These are phyloP conservation scores for Biscutella auriculata DNA, from an alignment of 441 rosid genomes.

Conservation along the genomic window DNA sequence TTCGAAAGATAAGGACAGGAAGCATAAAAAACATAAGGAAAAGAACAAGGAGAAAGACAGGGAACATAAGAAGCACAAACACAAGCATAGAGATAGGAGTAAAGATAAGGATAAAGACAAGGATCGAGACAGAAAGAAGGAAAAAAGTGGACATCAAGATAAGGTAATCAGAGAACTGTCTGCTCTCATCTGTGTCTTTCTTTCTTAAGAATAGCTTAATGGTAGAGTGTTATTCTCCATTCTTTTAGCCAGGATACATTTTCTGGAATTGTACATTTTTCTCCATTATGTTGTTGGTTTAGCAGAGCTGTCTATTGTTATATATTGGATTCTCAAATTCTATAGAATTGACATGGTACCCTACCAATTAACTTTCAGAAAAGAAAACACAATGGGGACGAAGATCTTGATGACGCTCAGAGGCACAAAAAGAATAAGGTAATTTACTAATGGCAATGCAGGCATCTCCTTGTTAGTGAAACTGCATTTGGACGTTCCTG, in stretches of 20 bases:
- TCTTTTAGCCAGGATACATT: background rate
- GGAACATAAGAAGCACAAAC: conserved; percentile 85
- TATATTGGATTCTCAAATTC: background rate
- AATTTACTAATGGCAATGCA: conserved; percentile 13
- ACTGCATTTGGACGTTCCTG: background rate
- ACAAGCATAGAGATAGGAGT: conserved; percentile 53
- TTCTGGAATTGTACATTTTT: background rate
- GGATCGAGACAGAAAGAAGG: conserved; percentile 46
- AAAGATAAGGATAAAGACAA: conserved; percentile 63
- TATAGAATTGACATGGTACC: background rate
- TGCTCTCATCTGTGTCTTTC: conserved; percentile 12
- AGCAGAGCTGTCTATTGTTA: background rate
- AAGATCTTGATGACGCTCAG: conserved; percentile 55
- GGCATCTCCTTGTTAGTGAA: background rate
- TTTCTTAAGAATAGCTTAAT: background rate
- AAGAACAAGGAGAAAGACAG: conserved; percentile 58
- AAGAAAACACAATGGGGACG: conserved; percentile 74
- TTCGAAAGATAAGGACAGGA: conserved; percentile 61
- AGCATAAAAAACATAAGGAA: conserved; percentile 70
- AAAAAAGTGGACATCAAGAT: conserved; percentile 54
- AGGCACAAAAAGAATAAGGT: conserved; percentile 88
- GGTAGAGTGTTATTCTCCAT: background rate
- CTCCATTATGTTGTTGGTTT: background rate
- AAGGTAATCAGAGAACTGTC: conserved; percentile 35
- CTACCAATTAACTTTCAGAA: conserved; percentile 40